phyloP scores from a whole-genome alignment of 805 yeast species.

The Spathaspora hagerdaliae region DNA sequence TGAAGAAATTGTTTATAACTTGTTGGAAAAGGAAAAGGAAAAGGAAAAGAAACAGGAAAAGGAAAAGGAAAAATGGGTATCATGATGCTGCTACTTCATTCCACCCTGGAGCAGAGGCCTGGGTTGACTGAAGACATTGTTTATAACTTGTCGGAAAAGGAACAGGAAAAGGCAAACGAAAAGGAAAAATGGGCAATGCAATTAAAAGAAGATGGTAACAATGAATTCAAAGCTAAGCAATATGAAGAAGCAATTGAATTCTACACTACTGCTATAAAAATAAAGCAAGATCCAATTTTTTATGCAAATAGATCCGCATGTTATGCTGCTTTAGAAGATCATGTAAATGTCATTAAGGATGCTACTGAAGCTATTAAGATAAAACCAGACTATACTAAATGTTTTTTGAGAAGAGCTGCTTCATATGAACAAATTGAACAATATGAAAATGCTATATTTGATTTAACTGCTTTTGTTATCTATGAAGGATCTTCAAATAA shows the following conservation, averaged over 20 bases:
- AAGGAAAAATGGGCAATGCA: conserved; percentile 65
- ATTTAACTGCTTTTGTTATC: conserved; percentile 83
- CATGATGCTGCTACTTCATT: no score
- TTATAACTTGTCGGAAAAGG: conserved; percentile 41
- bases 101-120: no score
- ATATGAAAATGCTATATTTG: conserved; percentile 83
- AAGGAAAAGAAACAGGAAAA: no score
- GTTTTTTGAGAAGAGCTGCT: no score
- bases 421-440: conserved; percentile 65
- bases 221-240: conserved; percentile 64
- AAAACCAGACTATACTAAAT: no score
- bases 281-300: conserved; percentile 81
- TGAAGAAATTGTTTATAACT: conserved; percentile 39
- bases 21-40: conserved; percentile 52
- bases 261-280: conserved; percentile 72
- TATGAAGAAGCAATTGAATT: conserved; percentile 72
- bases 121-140: conserved; percentile 46
- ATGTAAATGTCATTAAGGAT: no score
- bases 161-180: no score
- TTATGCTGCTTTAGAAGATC: no score
- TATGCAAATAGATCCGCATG: conserved; percentile 96
- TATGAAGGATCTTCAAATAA: conserved; percentile 83
- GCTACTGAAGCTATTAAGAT: no score
- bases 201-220: conserved; percentile 88
- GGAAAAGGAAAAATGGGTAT: no score